Conservation (phyloP, 1,284 basidiomycete genomes). For the Hymenochaete sp. region DNA sequence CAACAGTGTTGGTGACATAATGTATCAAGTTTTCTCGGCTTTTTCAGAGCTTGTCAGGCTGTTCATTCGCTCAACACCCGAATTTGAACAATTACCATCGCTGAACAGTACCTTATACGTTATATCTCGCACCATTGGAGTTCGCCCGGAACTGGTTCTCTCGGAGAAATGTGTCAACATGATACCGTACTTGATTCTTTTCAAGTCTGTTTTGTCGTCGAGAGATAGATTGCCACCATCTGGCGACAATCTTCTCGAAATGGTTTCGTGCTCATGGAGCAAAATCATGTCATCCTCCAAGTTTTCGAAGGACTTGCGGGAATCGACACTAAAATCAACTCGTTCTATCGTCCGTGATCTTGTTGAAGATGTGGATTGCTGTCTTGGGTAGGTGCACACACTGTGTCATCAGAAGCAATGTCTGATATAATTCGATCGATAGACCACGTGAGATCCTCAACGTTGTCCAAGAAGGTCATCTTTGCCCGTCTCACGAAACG, state of each 20-base stretch:
- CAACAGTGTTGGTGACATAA: conserved; percentile 27
- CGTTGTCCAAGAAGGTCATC: conserved; percentile 27
- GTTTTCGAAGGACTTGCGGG: conserved; percentile 23
- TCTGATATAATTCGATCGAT: conserved; percentile 6
- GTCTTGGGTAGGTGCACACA: conserved; percentile 31
- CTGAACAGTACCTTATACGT: conserved; percentile 32
- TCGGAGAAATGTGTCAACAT: conserved; percentile 20
- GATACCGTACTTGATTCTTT: conserved; percentile 39
- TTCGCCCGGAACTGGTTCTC: conserved; percentile 19
- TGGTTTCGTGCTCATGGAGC: too few species aligned
- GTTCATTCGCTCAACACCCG: conserved; percentile 24
- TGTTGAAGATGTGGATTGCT: conserved; percentile 34
- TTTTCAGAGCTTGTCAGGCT: conserved; percentile 32
- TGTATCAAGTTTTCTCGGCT: conserved; percentile 30
- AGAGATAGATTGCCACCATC: too few species aligned
- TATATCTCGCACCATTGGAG: conserved; percentile 27
- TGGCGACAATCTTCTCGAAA: too few species aligned
- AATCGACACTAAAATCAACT: conserved; percentile 28
- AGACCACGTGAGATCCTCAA: conserved; percentile 44
- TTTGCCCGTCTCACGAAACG: conserved; percentile 29
- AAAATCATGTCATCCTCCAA: too few species aligned
- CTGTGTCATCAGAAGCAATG: conserved; percentile 1
- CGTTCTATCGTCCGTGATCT: conserved; percentile 35
- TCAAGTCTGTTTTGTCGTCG: conserved; percentile 40
- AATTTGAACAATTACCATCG: not conserved